Conservation (phyloP, 345 rosid species). For the Arabis alpina region DNA sequence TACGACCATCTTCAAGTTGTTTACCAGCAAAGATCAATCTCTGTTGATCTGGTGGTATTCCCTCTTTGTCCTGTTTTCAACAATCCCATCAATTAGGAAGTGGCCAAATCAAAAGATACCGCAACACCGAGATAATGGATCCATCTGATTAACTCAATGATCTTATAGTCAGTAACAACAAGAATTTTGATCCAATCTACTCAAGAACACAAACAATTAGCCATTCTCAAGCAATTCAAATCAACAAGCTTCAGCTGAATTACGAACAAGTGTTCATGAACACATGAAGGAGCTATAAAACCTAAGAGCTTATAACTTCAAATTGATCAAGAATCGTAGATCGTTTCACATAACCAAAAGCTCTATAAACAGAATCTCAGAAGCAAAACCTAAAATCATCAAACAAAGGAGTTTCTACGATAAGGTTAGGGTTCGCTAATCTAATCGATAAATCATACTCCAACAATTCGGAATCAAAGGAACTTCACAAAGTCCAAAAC, state of each 20-base stretch:
- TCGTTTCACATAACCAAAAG: background rate
- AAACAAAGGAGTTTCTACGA: background rate
- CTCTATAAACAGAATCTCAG: background rate
- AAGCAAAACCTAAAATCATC: background rate
- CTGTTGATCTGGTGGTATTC: slow-evolving; percentile 94
- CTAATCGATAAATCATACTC: background rate
- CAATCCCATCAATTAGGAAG: background rate
- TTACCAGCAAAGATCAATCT: slow-evolving; percentile 93
- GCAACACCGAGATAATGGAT: background rate
- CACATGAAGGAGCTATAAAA: background rate
- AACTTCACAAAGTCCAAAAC: background rate
- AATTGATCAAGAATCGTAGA: background rate
- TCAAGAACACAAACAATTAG: background rate
- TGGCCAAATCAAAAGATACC: background rate
- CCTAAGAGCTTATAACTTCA: background rate
- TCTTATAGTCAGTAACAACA: background rate
- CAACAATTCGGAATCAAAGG: background rate
- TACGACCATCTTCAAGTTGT: slow-evolving; percentile 93
- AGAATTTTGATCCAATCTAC: background rate
- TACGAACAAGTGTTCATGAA: background rate
- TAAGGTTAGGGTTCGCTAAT: background rate
- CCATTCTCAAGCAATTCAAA: slow-evolving; percentile 8
- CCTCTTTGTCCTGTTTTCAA: slow-evolving; percentile 78
- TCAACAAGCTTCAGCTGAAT: background rate
- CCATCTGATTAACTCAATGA: background rate